A percentile compares a stretch with the other conserved stretches of the same genome.
Conservation (phyloP, 495 filamentous ascomycete genomes). For the Penicillium paradoxum region DNA sequence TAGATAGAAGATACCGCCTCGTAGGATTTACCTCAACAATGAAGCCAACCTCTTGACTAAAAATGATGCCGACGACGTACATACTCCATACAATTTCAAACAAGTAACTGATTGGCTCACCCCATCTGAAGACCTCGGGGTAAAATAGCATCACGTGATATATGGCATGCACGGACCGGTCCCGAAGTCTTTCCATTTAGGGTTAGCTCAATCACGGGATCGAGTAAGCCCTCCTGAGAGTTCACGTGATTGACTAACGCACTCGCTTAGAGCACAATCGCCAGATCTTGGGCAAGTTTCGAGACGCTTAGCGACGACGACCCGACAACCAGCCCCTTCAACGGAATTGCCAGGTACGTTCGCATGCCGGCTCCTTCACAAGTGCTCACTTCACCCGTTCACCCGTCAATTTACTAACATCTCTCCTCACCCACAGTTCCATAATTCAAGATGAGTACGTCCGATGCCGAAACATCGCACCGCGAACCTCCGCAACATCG, state of each 20-base stretch:
- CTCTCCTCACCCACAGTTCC: conserved; percentile 31
- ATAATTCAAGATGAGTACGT: conserved; percentile 67
- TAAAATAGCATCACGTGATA: background rate
- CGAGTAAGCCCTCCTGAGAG: conserved; percentile 32
- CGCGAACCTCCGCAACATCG: conserved; percentile 22
- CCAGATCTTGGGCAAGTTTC: conserved; percentile 37
- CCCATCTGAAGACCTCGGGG: background rate
- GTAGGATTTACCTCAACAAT: too few species aligned
- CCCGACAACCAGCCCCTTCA: conserved; percentile 48
- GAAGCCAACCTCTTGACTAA: too few species aligned
- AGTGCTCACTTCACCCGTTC: background rate
- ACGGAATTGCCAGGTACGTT: conserved; percentile 48
- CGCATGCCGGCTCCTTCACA: conserved; percentile 11
- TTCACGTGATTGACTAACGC: conserved; percentile 18
- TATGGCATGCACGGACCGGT: background rate
- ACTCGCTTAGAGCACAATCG: conserved; percentile 39
- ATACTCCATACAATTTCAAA: background rate
- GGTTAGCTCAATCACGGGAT: conserved; percentile 26
- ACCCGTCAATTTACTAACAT: conserved; percentile 15
- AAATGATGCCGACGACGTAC: too few species aligned
- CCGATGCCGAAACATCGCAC: conserved; percentile 25
- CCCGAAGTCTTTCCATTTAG: background rate
- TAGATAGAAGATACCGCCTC: too few species aligned
- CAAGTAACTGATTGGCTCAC: background rate
- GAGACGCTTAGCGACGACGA: conserved; percentile 48